Evolutionary conservation across 179 eudicot genomes (phyloP).

Genomic region (Vitellaria paradoxa): DNA sequence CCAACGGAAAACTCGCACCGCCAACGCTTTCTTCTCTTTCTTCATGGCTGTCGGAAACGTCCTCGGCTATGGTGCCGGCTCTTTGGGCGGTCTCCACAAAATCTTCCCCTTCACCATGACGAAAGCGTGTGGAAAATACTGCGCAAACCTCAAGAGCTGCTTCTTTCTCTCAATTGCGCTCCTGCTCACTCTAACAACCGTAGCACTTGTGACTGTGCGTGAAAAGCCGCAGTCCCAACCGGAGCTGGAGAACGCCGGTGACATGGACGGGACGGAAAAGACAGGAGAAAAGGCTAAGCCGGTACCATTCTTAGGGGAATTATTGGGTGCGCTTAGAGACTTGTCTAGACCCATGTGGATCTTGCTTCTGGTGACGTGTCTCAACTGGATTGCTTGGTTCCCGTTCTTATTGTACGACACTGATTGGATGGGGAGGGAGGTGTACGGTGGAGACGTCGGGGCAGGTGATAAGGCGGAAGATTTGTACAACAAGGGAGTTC

Average conservation of each 20-base stretch:
- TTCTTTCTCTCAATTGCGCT: constrained; percentile 61
- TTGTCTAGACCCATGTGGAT: constrained; percentile 58
- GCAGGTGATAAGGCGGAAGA: constrained; percentile 11
- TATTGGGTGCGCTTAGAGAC: constrained; percentile 43
- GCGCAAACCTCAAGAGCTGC: constrained; percentile 71
- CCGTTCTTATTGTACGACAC: constrained; percentile 66
- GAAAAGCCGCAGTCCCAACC: constrained; percentile 29
- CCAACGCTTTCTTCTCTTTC: constrained; percentile 55
- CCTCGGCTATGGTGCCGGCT: constrained; percentile 69
- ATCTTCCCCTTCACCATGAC: constrained; percentile 53
- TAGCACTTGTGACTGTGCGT: constrained; percentile 35
- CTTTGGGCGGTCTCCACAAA: constrained; percentile 37
- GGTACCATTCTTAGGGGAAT: constrained; percentile 51
- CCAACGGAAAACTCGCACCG: constrained; percentile 37
- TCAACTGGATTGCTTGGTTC: constrained; percentile 72
- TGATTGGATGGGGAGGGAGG: constrained; percentile 77
- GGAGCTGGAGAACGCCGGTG: neutral
- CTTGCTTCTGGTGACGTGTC: constrained; percentile 51
- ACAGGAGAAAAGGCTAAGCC: constrained; percentile 3
- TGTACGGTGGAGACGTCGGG: constrained; percentile 55
- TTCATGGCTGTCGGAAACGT: constrained; percentile 77
- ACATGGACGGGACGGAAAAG: constrained; percentile 18
- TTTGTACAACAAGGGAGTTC: constrained; percentile 51
- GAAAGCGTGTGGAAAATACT: constrained; percentile 56
- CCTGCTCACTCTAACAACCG: constrained; percentile 28